These are phyloP conservation scores for Colletotrichum magnum DNA, from an alignment of 2,329 filamentous ascomycete species.

Conservation along the genomic window DNA sequence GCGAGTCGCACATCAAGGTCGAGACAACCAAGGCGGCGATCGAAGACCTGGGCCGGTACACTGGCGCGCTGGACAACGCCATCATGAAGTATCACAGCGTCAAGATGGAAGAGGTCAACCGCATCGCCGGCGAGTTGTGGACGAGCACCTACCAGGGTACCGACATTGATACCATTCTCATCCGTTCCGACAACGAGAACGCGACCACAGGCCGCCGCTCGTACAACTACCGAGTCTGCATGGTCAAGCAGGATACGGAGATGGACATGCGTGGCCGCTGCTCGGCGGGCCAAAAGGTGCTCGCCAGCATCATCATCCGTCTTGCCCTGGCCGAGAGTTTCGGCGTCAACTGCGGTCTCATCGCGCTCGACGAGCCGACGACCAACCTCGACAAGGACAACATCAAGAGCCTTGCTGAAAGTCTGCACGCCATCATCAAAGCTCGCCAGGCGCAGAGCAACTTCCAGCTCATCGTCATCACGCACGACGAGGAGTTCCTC, in stretches of 20 bases:
- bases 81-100: constrained; percentile 97
- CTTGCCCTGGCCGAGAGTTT: constrained; percentile 97
- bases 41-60: constrained; percentile 88
- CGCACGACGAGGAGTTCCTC: constrained; percentile 97
- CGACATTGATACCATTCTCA: constrained; percentile 96
- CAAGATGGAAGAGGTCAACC: constrained; percentile 99
- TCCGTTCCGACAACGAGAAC: constrained; percentile 87
- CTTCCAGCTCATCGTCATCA: constrained; percentile 98
- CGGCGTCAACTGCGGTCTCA: constrained; percentile 94
- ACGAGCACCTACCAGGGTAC: constrained; percentile 96
- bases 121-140: constrained; percentile 96
- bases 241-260: constrained; percentile 97
- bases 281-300: constrained; percentile 95
- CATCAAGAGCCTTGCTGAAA: constrained; percentile 88
- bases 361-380: constrained; percentile 96
- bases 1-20: constrained; percentile 89
- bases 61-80: constrained; percentile 89
- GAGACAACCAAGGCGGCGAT: constrained; percentile 94
- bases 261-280: constrained; percentile 99
- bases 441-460: constrained; percentile 88
- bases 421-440: constrained; percentile 89
- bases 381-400: constrained; percentile 97
- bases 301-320: constrained; percentile 97
- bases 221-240: constrained; percentile 98
- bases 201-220: constrained; percentile 78